Base-by-base conservation (phyloP, 352 stramenopile genomes). In the Globisporangium megalacanthum region DNA sequence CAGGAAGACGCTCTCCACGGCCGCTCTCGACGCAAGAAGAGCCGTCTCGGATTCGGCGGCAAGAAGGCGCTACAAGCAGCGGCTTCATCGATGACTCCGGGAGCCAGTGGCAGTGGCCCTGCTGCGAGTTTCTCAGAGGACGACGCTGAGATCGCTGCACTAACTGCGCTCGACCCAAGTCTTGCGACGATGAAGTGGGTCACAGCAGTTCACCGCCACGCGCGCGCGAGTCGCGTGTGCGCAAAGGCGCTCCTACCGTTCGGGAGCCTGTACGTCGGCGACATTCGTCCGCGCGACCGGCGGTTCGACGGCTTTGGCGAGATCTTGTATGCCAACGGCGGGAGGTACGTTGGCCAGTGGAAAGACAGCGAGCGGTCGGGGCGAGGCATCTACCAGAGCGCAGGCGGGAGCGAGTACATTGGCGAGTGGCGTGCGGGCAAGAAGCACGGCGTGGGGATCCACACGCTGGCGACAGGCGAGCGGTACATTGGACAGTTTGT, bases 311-410 rank as follows among this genome's bases (percentile, higher is more conserved):
- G 91, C 1, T 61, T 95, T 17, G 92, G 92, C 3, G 77, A 95
- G 54, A 68, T 97, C n/a, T 70, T 83, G 13, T 96, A 97, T 64
- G 58, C 63, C 2, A 75, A 89, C 52, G 91, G 92, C 1, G 83
- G 86, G 42, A 73, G 72, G 11, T 98, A 97, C 65, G 72, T 76
- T 25, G 93, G 92, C 11, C 72, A 91, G 56, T 98, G 88, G 79
- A 62, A 65, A 35, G 50, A 73, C 37, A 89, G 83, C 22, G 69
- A 83, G 17, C 88, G 93, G 0, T 60, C 87, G 7, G 83, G 83
- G 0, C 73, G 75, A 55, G 83, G 81, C 5, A 81, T 90, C 51
- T 93, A 73, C 70, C 74, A 92, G 49, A 69, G 79, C 46, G 51
- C 53, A 0, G 59, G 72, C 52, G 76, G 81, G 4, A 77, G 69